phyloP scores from a whole-genome alignment of 495 filamentous ascomycete species.

The Tirmania nivea region DNA sequence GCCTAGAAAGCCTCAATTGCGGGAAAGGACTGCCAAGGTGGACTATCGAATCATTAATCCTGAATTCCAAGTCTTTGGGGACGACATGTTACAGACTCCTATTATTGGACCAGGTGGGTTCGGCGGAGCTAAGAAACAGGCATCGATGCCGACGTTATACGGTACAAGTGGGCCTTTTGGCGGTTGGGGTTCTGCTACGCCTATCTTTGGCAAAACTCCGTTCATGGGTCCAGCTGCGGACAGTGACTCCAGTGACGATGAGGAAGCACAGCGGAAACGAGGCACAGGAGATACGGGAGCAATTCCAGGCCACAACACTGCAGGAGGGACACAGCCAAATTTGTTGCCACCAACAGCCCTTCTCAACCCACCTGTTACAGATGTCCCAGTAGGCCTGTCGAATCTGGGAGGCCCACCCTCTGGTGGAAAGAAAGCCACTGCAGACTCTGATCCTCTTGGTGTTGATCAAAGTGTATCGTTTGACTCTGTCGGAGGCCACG shows the following conservation, averaged over 20 bases:
- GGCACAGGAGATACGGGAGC: constrained; percentile 32
- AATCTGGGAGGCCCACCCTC: constrained; percentile 65
- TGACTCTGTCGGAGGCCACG: constrained; percentile 71
- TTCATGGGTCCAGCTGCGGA: constrained; percentile 38
- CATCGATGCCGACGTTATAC: constrained; percentile 28
- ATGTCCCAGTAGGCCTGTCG: constrained; percentile 41
- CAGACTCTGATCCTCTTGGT: constrained; percentile 83
- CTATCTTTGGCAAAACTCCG: constrained; percentile 57
- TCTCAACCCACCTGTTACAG: constrained; percentile 39
- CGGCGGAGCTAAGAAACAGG: not conserved
- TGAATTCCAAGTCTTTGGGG: constrained; percentile 42
- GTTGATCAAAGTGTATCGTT: constrained; percentile 83
- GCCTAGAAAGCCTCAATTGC: constrained; percentile 25
- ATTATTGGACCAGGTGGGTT: constrained; percentile 29
- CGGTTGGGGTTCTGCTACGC: constrained; percentile 45
- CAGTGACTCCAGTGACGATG: constrained; percentile 93
- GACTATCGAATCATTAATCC: constrained; percentile 61
- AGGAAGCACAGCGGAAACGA: constrained; percentile 35
- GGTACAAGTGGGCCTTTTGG: constrained; percentile 82
- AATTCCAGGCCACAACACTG: constrained; percentile 53
- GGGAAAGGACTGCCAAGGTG: constrained; percentile 32
- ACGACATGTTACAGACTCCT: constrained; percentile 40
- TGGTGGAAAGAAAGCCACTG: constrained; percentile 40
- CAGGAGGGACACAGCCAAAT: constrained; percentile 35
- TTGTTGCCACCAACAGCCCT: constrained; percentile 34